These are phyloP conservation scores for Castanopsis chinensis DNA, from an alignment of 306 rosid species.

Conservation along the genomic window DNA sequence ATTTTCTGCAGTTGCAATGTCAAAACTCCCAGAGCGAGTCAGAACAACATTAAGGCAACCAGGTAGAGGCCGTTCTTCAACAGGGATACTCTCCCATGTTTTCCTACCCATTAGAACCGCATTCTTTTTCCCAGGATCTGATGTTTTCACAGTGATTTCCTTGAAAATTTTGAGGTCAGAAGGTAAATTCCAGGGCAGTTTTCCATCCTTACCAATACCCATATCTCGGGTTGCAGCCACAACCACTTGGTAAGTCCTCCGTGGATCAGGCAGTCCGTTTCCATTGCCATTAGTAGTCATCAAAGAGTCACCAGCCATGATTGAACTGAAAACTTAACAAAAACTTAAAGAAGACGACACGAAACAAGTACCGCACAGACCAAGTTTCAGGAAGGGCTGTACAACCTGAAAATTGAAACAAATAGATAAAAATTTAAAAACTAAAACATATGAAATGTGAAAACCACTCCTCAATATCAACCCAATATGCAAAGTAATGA, in stretches of 20 bases:
- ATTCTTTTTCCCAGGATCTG: constrained; percentile 82
- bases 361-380: constrained; percentile 32
- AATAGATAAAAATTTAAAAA: not conserved
- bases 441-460: not conserved
- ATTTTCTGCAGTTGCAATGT: constrained; percentile 91
- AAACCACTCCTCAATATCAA: not conserved
- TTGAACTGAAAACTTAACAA: constrained; percentile 24
- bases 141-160: constrained; percentile 55
- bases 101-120: constrained; percentile 93
- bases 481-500: not conserved
- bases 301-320: constrained; percentile 69
- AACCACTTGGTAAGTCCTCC: constrained; percentile 86
- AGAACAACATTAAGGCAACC: constrained; percentile 93
- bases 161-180: constrained; percentile 76
- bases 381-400: constrained; percentile 35
- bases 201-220: constrained; percentile 93
- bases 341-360: constrained; percentile 21
- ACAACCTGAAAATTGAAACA: constrained; percentile 28
- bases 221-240: constrained; percentile 76
- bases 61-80: constrained; percentile 63
- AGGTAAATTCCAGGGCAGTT: constrained; percentile 81
- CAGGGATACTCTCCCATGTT: constrained; percentile 86
- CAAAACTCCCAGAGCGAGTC: constrained; percentile 93
- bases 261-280: constrained; percentile 47
- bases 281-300: constrained; percentile 49